phyloP scores from a whole-genome alignment of 441 rosid genomes.

The Gossypium lobatum region DNA sequence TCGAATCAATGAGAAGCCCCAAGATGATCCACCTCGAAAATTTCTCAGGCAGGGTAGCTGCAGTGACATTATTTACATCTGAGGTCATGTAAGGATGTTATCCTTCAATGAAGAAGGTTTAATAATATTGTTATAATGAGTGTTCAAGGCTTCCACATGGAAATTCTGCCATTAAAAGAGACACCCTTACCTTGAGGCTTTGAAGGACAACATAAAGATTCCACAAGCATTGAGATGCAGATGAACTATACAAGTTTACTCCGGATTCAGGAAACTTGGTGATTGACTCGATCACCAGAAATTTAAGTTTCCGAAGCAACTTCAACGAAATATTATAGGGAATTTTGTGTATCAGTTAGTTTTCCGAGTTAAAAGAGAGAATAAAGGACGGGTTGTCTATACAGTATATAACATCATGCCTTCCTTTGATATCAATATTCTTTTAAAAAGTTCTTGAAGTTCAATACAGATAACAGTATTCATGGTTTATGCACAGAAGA shows the following conservation, averaged over 20 bases:
- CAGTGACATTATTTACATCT: conserved; percentile 53
- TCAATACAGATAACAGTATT: conserved; percentile 39
- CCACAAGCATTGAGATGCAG: background rate
- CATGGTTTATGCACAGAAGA: conserved; percentile 39
- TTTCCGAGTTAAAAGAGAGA: background rate
- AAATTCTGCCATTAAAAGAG: background rate
- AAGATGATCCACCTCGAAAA: conserved; percentile 61
- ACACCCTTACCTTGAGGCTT: no score
- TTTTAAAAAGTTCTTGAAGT: conserved; percentile 26
- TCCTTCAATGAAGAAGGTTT: background rate
- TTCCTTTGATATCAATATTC: conserved; percentile 29
- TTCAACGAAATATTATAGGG: background rate
- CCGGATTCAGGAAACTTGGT: background rate
- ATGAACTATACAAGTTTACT: background rate
- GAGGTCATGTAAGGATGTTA: conserved; percentile 49
- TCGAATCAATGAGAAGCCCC: conserved; percentile 45
- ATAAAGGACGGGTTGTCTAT: conserved; percentile 11
- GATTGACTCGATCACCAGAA: conserved; percentile 7
- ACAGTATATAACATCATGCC: conserved; percentile 27
- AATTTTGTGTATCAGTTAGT: background rate
- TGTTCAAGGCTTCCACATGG: background rate
- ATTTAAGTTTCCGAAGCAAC: background rate
- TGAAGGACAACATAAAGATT: no score
- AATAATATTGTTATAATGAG: background rate
- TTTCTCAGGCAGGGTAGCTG: conserved; percentile 52